A percentile compares a stretch with the other conserved stretches of the same genome.
Evolutionary conservation across 2,329 filamentous ascomycete species (phyloP).

Genomic region (Nemania sp.): DNA sequence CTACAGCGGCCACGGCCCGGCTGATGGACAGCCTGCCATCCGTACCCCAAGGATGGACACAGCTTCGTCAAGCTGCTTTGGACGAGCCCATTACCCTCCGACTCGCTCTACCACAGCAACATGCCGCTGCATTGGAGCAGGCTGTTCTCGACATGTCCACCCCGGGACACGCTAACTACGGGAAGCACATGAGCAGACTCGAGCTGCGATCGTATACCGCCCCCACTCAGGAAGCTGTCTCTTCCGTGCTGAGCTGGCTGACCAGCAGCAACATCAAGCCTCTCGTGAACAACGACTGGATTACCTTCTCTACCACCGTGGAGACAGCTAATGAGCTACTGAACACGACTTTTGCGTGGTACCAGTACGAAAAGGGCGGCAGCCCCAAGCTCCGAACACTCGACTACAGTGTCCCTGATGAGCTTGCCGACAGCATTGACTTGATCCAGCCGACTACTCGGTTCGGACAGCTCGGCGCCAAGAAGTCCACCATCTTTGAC

Average conservation of each 20-base stretch:
- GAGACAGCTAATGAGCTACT: constrained; percentile 59
- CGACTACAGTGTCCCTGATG: constrained; percentile 53
- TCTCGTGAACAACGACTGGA: constrained; percentile 54
- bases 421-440: constrained; percentile 56
- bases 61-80: constrained; percentile 43
- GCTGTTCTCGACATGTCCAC: constrained; percentile 63
- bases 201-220: constrained; percentile 63
- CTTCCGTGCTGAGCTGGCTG: constrained; percentile 61
- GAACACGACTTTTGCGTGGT: constrained; percentile 58
- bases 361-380: constrained; percentile 56
- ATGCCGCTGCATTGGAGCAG: constrained; percentile 55
- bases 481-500: constrained; percentile 49
- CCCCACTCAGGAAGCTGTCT: constrained; percentile 55
- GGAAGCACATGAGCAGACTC: constrained; percentile 61
- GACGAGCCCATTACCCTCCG: constrained; percentile 45
- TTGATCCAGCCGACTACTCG: constrained; percentile 65
- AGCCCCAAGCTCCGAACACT: constrained; percentile 55
- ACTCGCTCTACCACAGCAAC: constrained; percentile 46
- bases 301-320: constrained; percentile 58
- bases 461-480: constrained; percentile 57
- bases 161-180: constrained; percentile 60
- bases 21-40: constrained; percentile 47
- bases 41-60: constrained; percentile 47
- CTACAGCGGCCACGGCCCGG: constrained; percentile 47
- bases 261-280: constrained; percentile 53